phyloP scores from a whole-genome alignment of 2,329 filamentous ascomycete species.

The Fusarium equiseti region DNA sequence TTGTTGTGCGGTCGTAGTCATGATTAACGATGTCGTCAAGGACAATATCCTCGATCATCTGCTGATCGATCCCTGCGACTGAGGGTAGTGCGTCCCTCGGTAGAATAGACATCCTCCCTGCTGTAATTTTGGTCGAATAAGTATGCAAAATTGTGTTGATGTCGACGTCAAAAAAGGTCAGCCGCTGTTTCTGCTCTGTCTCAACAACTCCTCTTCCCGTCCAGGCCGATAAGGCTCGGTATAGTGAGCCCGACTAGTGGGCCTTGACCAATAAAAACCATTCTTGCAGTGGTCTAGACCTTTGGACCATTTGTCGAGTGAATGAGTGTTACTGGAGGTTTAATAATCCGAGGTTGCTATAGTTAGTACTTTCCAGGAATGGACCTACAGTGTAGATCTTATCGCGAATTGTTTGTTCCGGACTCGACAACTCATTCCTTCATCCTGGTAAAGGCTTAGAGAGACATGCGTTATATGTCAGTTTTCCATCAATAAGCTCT shows the following conservation, averaged over 20 bases:
- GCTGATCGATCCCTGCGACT: conserved; percentile 5
- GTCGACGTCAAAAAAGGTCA: conserved; percentile 21
- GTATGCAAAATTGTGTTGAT: conserved; percentile 10
- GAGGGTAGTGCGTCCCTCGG: conserved; percentile 1
- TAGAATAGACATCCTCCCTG: conserved; percentile 1
- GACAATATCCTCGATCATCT: conserved; percentile 20
- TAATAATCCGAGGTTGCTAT: not conserved
- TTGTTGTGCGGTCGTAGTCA: not conserved
- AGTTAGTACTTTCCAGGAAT: not conserved
- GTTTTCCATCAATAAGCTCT: not conserved
- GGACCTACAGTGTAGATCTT: not conserved
- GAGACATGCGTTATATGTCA: not conserved
- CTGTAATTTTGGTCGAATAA: too few relatives aligned
- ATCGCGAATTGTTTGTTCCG: conserved; percentile 20
- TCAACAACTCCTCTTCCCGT: conserved; percentile 33
- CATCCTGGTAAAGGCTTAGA: not conserved
- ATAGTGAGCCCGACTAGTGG: conserved; percentile 26
- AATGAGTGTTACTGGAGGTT: not conserved
- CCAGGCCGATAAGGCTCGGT: conserved; percentile 31
- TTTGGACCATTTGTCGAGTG: conserved; percentile 15
- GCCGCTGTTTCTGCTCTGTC: conserved; percentile 20
- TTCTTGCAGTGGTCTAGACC: conserved; percentile 29
- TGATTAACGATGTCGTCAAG: conserved; percentile 30
- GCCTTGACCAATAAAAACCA: conserved; percentile 16
- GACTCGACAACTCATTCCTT: not conserved